A percentile compares a stretch with the other conserved stretches of the same genome.
phyloP scores from a whole-genome alignment of 108 stramenopile genomes.

The Thalassiosira profunda region DNA sequence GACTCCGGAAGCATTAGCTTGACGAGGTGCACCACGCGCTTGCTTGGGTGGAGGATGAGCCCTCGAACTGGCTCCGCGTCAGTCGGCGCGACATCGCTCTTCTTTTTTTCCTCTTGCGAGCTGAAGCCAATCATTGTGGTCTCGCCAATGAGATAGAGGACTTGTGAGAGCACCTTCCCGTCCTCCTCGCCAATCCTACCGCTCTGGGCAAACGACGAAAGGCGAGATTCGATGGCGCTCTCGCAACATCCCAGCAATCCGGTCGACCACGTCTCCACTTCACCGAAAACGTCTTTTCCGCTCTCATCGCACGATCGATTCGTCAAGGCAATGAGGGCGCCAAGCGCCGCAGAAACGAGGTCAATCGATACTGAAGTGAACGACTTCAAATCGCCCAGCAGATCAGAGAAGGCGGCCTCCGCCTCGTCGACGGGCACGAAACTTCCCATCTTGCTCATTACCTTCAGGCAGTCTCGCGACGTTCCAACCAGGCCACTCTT shows the following conservation, averaged over 20 bases:
- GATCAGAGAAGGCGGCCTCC: conserved; percentile 16
- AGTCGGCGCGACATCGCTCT: conserved; percentile 13
- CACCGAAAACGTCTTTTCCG: conserved; percentile 36
- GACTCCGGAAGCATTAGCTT: conserved; percentile 58
- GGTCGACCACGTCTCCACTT: conserved; percentile 56
- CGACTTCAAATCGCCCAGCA: conserved; percentile 37
- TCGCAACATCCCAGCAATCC: conserved; percentile 44
- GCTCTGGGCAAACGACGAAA: conserved; percentile 10
- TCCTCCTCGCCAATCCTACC: conserved; percentile 9
- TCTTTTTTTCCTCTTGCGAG: conserved; percentile 46
- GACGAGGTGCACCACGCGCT: conserved; percentile 54
- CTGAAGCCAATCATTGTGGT: conserved; percentile 75
- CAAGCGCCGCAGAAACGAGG: conserved; percentile 56
- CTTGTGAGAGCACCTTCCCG: conserved; percentile 39
- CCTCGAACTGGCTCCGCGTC: conserved; percentile 52
- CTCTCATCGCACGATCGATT: conserved; percentile 46
- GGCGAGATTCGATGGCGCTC: conserved; percentile 23
- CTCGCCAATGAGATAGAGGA: conserved; percentile 74
- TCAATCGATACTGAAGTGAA: conserved; percentile 62
- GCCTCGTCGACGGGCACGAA: conserved; percentile 47
- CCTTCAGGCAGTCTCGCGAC: conserved; percentile 50
- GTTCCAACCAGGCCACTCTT: conserved; percentile 21
- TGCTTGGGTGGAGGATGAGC: conserved; percentile 52
- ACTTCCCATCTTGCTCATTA: conserved; percentile 59
- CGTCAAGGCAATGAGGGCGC: conserved; percentile 51